These are phyloP conservation scores for Aspergillus mulundensis DNA, from an alignment of 495 filamentous ascomycete species.

Conservation along the genomic window DNA sequence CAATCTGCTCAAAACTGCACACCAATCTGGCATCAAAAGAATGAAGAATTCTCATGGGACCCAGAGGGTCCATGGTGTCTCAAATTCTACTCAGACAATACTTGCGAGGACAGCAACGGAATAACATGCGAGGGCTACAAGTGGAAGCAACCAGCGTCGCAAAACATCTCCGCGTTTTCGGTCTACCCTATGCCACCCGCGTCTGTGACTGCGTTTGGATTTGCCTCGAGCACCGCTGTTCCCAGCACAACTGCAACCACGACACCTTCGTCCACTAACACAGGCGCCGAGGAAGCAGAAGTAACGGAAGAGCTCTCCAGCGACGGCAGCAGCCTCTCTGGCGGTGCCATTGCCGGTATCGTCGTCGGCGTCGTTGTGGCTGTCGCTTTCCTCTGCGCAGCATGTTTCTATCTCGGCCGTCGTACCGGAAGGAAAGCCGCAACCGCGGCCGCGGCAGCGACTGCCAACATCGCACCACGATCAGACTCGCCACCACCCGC, in stretches of 20 bases:
- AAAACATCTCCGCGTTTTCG: constrained; percentile 14
- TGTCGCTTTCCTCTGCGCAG: constrained; percentile 32
- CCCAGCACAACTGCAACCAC: neutral
- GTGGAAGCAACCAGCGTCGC: constrained; percentile 4
- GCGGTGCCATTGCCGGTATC: constrained; percentile 31
- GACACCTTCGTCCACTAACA: constrained; percentile 3
- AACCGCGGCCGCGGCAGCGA: neutral
- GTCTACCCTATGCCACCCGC: constrained; percentile 14
- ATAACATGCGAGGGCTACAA: constrained; percentile 2
- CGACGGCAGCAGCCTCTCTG: constrained; percentile 7
- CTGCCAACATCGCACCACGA: neutral
- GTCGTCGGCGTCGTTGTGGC: constrained; percentile 33
- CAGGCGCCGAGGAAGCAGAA: neutral
- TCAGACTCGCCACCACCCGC: neutral
- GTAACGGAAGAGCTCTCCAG: neutral
- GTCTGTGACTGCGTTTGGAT: neutral
- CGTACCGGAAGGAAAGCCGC: constrained; percentile 1
- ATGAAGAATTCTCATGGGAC: constrained; percentile 13
- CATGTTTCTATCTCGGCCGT: constrained; percentile 30
- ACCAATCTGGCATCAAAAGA: constrained; percentile 16
- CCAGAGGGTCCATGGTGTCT: constrained; percentile 19
- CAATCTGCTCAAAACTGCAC: constrained; percentile 6
- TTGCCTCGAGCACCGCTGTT: constrained; percentile 1
- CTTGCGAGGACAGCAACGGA: constrained; percentile 8
- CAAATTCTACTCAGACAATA: constrained; percentile 7